Evolutionary conservation across 2,329 filamentous ascomycete species (phyloP).

Genomic region (Capronia americana): DNA sequence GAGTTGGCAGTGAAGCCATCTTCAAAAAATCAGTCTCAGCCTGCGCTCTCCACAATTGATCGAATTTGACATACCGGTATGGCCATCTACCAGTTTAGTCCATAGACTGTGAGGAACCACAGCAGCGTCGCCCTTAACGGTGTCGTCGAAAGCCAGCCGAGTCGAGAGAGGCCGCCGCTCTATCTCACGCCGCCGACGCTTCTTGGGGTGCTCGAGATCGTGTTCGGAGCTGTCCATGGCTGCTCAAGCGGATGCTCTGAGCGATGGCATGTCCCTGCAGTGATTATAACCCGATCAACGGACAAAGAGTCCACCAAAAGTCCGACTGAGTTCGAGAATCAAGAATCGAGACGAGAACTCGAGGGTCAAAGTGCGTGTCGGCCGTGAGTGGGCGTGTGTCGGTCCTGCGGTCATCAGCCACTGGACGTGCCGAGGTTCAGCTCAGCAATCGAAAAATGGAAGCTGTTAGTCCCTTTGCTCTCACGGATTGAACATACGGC

Average conservation of each 20-base stretch:
- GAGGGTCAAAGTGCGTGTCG: slow-evolving; percentile 13
- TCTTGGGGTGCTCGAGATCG: slow-evolving; percentile 55
- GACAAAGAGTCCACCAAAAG: not conserved
- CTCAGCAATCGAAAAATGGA: not conserved
- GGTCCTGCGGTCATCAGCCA: slow-evolving; percentile 15
- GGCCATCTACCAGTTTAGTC: slow-evolving; percentile 68
- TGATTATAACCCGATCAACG: not conserved
- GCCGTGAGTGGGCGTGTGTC: slow-evolving; percentile 4
- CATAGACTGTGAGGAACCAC: slow-evolving; percentile 87
- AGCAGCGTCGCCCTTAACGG: slow-evolving; percentile 82
- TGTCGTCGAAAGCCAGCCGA: slow-evolving; percentile 81
- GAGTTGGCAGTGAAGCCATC: slow-evolving; percentile 6
- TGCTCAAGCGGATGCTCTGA: slow-evolving; percentile 15
- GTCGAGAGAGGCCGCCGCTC: slow-evolving; percentile 70
- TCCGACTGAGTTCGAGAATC: not conserved
- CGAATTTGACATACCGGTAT: slow-evolving; percentile 45
- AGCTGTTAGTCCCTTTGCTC: not conserved
- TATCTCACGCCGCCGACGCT: slow-evolving; percentile 56
- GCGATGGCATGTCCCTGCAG: slow-evolving; percentile 19
- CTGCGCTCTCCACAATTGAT: slow-evolving; percentile 24
- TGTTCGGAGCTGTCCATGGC: slow-evolving; percentile 54
- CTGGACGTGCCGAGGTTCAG: slow-evolving; percentile 17
- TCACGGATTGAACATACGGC: not conserved
- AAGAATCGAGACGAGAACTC: slow-evolving; percentile 2
- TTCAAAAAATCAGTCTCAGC: slow-evolving; percentile 20